Conservation (phyloP, 768 basidiomycete species). For the Kwoniella shandongensis region DNA sequence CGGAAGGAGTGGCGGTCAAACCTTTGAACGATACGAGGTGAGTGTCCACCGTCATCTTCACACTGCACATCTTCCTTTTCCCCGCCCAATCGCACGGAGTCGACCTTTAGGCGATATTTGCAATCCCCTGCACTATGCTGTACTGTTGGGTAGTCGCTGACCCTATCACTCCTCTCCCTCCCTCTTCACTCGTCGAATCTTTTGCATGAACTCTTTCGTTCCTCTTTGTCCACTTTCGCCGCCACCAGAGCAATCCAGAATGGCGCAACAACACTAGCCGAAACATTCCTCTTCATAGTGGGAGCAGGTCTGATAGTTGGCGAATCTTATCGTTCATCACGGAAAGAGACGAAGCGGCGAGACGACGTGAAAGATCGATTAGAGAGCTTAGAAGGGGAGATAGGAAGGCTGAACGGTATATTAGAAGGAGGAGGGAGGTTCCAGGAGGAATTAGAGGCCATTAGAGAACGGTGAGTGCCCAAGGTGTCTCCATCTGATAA, state of each 20-base stretch:
- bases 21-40: conserved; percentile 52
- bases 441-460: conserved; percentile 18
- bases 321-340: conserved; percentile 40
- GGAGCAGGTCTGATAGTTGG: conserved; percentile 48
- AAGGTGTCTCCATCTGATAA: not conserved
- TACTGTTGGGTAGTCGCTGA: too few species aligned
- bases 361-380: conserved; percentile 44
- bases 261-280: conserved; percentile 51
- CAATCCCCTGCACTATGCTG: too few species aligned
- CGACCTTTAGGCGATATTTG: too few species aligned
- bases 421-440: conserved; percentile 21
- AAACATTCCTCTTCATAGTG: conserved; percentile 51
- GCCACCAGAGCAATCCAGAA: conserved; percentile 49
- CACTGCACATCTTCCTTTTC: not conserved
- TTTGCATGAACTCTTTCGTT: not conserved
- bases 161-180: too few species aligned
- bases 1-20: conserved; percentile 48
- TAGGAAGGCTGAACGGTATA: conserved; percentile 18
- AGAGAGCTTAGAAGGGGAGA: conserved; percentile 37
- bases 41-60: conserved; percentile 12
- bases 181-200: not conserved
- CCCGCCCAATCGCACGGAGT: too few species aligned
- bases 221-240: not conserved
- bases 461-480: conserved; percentile 35
- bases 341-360: conserved; percentile 45